Evolutionary conservation across 208 protist genomes (phyloP), one percentile per base, ranked within the genome.

Genomic region (Leishmania lainsoni): DNA sequence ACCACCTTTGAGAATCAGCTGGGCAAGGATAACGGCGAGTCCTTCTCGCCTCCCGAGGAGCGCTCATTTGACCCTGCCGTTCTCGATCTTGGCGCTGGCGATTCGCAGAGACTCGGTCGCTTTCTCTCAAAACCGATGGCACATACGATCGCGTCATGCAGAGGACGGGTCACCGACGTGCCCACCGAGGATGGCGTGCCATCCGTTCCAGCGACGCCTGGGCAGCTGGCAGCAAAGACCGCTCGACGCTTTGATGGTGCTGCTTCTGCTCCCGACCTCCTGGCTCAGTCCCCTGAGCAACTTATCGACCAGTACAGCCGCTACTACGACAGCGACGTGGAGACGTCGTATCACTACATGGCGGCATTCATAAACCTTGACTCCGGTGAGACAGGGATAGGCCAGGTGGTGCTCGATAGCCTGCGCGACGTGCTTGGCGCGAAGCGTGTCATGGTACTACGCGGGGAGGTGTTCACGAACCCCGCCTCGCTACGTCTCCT

Each of bases 361-460:
- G 39, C 92, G 32, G 91, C 87, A 35, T 76, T 97, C 74, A 86
- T 97, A 49, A 97, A 97, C 81, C 90, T 90, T 54, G 10, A 56
- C 42, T 93, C 94, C 0, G 94, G 94, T 49, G 92, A 97, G 52
- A 69, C 72, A 17, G 76, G 58, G 0, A 81, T 89, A 22, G 81
- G 86, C 22, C 49, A 76, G 35, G 45, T 86, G 32, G 87, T 97
- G 59, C 49, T 85, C 39, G 76, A 76, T 8, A 68, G 66, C 14
- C 83, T 97, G 85, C 79, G 71, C 8, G 70, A 78, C 29, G 78
- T 89, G 74, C 82, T 97, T n/a, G 91, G 91, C 52, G 42, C 29
- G 26, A 73, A 91, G 29, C 90, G 88, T 20, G 90, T 97, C 17
- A 20, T 95, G 76, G 26, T 80, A 58, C 90, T 97, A 45, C 61